A percentile compares a stretch with the other conserved stretches of the same genome.
phyloP scores from a whole-genome alignment of 139 green algal species.

The Cymbomonas tetramitiformis region DNA sequence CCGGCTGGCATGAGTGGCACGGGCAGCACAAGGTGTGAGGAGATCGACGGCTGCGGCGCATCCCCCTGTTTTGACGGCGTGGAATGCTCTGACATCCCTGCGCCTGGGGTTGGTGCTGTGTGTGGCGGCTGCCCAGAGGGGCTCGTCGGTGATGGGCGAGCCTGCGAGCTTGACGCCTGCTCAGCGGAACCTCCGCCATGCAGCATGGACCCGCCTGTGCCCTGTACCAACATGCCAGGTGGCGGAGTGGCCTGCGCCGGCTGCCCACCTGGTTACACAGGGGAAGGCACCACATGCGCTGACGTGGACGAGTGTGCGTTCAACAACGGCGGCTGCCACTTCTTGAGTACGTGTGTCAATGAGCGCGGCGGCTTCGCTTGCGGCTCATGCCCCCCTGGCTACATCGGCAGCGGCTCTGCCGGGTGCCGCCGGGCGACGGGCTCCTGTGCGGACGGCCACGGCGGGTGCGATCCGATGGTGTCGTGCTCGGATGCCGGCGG shows the following conservation, averaged over 20 bases:
- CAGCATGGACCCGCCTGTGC: too few species aligned
- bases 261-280: neutral
- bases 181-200: too few species aligned
- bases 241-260: neutral
- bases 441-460: neutral
- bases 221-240: too few species aligned
- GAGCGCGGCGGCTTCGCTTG: neutral
- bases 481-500: neutral
- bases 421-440: neutral
- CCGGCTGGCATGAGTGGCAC: neutral
- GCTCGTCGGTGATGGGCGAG: neutral
- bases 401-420: slow-evolving; percentile 2
- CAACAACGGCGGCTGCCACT: neutral
- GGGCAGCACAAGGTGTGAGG: neutral
- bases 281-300: neutral
- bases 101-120: neutral
- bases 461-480: slow-evolving; percentile 8
- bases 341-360: slow-evolving; percentile 6
- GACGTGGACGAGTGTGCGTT: neutral
- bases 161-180: too few species aligned
- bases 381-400: slow-evolving; percentile 6
- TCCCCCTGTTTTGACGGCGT: neutral
- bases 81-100: neutral
- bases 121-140: neutral
- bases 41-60: slow-evolving; percentile 1